Evolutionary conservation across 2,329 filamentous ascomycete genomes (phyloP).

Genomic region (Colletotrichum trifolii): DNA sequence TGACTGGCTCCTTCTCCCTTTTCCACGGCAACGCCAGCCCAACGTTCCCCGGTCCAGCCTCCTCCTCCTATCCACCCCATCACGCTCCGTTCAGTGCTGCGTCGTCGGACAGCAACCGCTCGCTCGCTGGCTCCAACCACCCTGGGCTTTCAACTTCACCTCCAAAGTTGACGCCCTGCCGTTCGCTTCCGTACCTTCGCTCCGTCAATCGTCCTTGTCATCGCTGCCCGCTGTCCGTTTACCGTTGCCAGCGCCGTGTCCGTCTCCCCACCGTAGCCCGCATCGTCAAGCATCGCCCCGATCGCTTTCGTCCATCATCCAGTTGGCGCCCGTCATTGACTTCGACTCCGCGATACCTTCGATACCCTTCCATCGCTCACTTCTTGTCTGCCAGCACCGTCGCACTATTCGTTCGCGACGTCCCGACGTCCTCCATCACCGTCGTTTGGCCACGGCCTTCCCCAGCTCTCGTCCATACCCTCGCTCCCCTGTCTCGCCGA

Average conservation of each 20-base stretch:
- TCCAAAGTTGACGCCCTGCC: slow-evolving; percentile 25
- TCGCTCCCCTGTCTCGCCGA: slow-evolving; percentile 15
- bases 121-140: slow-evolving; percentile 23
- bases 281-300: slow-evolving; percentile 9
- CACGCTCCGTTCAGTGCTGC: too few relatives aligned
- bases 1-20: slow-evolving; percentile 31
- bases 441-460: slow-evolving; percentile 2
- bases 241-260: slow-evolving; percentile 6
- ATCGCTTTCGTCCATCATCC: neutral
- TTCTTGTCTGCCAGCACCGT: slow-evolving; percentile 9
- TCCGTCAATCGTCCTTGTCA: slow-evolving; percentile 17
- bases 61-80: neutral
- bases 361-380: slow-evolving; percentile 14
- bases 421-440: neutral
- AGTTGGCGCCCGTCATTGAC: neutral
- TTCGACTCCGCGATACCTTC: slow-evolving; percentile 13
- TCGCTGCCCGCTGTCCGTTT: slow-evolving; percentile 1
- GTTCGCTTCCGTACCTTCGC: slow-evolving; percentile 34
- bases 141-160: slow-evolving; percentile 29
- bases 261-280: slow-evolving; percentile 21
- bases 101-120: slow-evolving; percentile 35
- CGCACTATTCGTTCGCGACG: slow-evolving; percentile 15
- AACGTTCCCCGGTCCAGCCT: slow-evolving; percentile 23
- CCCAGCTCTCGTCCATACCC: slow-evolving; percentile 5
- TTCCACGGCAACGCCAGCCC: slow-evolving; percentile 41